These are phyloP conservation scores for Aspergillus floridensis DNA, from an alignment of 2,329 filamentous ascomycete species.

Conservation along the genomic window DNA sequence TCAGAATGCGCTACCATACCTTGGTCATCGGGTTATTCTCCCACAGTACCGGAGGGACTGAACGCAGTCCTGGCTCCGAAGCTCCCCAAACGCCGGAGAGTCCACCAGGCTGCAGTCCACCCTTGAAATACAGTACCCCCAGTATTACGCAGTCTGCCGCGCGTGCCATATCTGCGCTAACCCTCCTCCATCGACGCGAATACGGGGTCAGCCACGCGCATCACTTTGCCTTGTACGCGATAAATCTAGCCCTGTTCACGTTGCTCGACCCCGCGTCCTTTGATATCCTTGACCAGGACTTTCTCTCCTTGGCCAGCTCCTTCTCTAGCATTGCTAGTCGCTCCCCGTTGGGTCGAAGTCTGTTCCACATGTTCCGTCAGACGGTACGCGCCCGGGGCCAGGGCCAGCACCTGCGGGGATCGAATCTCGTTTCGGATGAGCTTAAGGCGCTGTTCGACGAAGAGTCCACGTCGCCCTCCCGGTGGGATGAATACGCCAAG, in stretches of 20 bases:
- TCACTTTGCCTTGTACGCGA: constrained; percentile 38
- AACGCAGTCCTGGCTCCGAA: constrained; percentile 17
- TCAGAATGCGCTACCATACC: constrained; percentile 37
- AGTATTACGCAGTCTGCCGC: constrained; percentile 31
- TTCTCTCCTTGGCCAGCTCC: constrained; percentile 33
- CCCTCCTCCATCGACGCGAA: constrained; percentile 32
- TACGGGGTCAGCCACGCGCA: constrained; percentile 37
- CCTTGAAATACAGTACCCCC: constrained; percentile 21
- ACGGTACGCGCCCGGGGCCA: constrained; percentile 32
- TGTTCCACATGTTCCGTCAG: constrained; percentile 39
- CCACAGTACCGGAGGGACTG: constrained; percentile 23
- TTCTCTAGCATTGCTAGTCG: constrained; percentile 35
- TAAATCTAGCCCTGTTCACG: constrained; percentile 38
- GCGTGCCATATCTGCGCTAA: constrained; percentile 29
- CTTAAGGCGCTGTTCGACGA: constrained; percentile 35
- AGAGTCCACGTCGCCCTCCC: constrained; percentile 15
- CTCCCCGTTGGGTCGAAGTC: constrained; percentile 32
- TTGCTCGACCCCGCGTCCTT: constrained; percentile 30
- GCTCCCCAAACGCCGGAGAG: constrained; percentile 32
- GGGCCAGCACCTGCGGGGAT: constrained; percentile 27
- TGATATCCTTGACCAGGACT: constrained; percentile 35
- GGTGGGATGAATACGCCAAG: constrained; percentile 33
- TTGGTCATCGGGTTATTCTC: constrained; percentile 37
- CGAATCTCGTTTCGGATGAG: constrained; percentile 26
- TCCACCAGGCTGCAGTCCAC: constrained; percentile 17